Evolutionary conservation across 331 rosid species (phyloP).

Genomic region (Dryas integrifolia): DNA sequence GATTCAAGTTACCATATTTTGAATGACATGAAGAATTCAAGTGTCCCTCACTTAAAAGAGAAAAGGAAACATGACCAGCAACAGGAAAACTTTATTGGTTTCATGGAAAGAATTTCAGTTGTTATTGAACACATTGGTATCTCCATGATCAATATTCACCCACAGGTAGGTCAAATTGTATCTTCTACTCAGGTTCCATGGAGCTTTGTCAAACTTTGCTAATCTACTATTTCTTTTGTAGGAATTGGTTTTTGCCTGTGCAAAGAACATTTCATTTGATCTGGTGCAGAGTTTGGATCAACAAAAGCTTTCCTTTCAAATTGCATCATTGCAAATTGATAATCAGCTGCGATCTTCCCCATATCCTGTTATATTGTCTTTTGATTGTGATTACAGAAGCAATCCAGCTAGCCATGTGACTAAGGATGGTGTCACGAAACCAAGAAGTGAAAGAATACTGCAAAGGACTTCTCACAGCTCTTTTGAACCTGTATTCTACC

Average conservation of each 20-base stretch:
- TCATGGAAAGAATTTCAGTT: slow-evolving; percentile 68
- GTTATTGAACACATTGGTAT: slow-evolving; percentile 66
- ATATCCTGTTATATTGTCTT: slow-evolving; percentile 86
- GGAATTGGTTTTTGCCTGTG: slow-evolving; percentile 81
- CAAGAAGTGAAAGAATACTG: slow-evolving; percentile 41
- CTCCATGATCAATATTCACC: slow-evolving; percentile 68
- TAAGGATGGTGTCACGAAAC: slow-evolving; percentile 42
- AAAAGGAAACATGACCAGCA: slow-evolving; percentile 48
- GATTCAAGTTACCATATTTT: slow-evolving; percentile 71
- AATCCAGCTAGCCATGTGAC: slow-evolving; percentile 36
- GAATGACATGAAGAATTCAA: slow-evolving; percentile 45
- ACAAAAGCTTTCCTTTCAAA: slow-evolving; percentile 61
- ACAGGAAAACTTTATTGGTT: slow-evolving; percentile 53
- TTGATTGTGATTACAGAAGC: slow-evolving; percentile 52
- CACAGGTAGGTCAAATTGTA: slow-evolving; percentile 54
- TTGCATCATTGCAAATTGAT: slow-evolving; percentile 76
- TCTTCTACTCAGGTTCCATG: slow-evolving; percentile 16
- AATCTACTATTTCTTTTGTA: slow-evolving; percentile 33
- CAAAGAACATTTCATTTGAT: slow-evolving; percentile 52
- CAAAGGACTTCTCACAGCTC: slow-evolving; percentile 43
- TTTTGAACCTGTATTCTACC: slow-evolving; percentile 57
- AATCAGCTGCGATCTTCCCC: slow-evolving; percentile 87
- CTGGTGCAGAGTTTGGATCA: slow-evolving; percentile 82
- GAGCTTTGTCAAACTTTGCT: slow-evolving; percentile 18
- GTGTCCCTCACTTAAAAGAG: slow-evolving; percentile 37